Evolutionary conservation across 1,284 basidiomycete species (phyloP).

Genomic region (Ganoderma boninense): DNA sequence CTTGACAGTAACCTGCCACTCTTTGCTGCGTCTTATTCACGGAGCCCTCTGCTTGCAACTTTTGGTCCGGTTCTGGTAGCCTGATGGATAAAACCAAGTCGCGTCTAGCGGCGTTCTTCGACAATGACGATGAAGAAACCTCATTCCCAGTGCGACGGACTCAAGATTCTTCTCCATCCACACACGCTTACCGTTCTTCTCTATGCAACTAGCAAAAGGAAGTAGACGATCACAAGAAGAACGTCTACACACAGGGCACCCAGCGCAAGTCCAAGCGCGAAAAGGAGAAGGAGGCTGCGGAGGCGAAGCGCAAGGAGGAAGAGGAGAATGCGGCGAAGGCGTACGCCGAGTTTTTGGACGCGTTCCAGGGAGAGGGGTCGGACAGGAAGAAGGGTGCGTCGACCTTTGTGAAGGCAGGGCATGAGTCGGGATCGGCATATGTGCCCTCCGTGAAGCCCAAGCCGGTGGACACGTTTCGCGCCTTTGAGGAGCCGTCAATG

Average conservation of each 20-base stretch:
- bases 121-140: constrained; percentile 81
- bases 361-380: constrained; percentile 80
- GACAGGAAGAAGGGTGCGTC: constrained; percentile 60
- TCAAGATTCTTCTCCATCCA: constrained; percentile 62
- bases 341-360: constrained; percentile 89
- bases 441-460: constrained; percentile 48
- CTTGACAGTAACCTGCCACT: neutral
- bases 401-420: constrained; percentile 80
- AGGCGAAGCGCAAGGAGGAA: constrained; percentile 84
- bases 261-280: constrained; percentile 81
- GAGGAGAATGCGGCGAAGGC: constrained; percentile 82
- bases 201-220: constrained; percentile 70
- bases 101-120: constrained; percentile 81
- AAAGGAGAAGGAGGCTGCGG: constrained; percentile 90
- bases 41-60: neutral
- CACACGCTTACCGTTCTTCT: constrained; percentile 63
- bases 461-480: constrained; percentile 37
- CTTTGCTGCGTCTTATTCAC: neutral
- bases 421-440: constrained; percentile 60
- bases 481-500: constrained; percentile 43
- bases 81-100: constrained; percentile 81
- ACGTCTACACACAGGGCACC: constrained; percentile 78
- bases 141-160: constrained; percentile 87
- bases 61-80: neutral
- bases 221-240: constrained; percentile 79